A percentile compares a stretch with the other conserved stretches of the same genome.
Conservation (phyloP, 2,329 filamentous ascomycete genomes). For the Trichothecium roseum region DNA sequence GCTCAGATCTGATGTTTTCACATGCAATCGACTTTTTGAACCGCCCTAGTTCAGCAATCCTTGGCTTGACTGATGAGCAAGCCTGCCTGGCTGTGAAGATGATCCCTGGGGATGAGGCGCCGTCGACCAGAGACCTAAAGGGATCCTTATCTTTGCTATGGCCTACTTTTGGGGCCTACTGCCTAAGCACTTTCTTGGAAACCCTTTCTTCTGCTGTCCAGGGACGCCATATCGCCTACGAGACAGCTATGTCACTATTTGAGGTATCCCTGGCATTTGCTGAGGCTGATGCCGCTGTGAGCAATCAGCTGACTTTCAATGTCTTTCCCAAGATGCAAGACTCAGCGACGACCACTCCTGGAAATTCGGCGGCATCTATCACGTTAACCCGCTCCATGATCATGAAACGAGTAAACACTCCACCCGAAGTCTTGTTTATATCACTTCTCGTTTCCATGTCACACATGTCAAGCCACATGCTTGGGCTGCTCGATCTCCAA, state of each 20-base stretch:
- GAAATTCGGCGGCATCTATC: constrained; percentile 16
- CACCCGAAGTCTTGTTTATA: constrained; percentile 79
- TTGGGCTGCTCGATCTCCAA: constrained; percentile 74
- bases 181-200: constrained; percentile 77
- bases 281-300: constrained; percentile 83
- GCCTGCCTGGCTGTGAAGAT: constrained; percentile 71
- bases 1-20: constrained; percentile 58
- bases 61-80: constrained; percentile 62
- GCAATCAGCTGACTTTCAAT: constrained; percentile 67
- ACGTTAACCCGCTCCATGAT: constrained; percentile 55
- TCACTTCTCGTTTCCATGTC: constrained; percentile 83
- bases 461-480: constrained; percentile 71
- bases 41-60: constrained; percentile 56
- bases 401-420: constrained; percentile 72
- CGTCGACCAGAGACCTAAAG: constrained; percentile 42
- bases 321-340: constrained; percentile 21
- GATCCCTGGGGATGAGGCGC: constrained; percentile 42
- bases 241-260: constrained; percentile 93
- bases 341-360: neutral
- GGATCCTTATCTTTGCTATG: constrained; percentile 72
- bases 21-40: constrained; percentile 62
- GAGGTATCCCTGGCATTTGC: constrained; percentile 94
- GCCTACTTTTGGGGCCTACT: constrained; percentile 62
- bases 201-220: constrained; percentile 81
- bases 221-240: constrained; percentile 66